Evolutionary conservation across 768 basidiomycete genomes (phyloP).

Genomic region (Suillus tomentosus): DNA sequence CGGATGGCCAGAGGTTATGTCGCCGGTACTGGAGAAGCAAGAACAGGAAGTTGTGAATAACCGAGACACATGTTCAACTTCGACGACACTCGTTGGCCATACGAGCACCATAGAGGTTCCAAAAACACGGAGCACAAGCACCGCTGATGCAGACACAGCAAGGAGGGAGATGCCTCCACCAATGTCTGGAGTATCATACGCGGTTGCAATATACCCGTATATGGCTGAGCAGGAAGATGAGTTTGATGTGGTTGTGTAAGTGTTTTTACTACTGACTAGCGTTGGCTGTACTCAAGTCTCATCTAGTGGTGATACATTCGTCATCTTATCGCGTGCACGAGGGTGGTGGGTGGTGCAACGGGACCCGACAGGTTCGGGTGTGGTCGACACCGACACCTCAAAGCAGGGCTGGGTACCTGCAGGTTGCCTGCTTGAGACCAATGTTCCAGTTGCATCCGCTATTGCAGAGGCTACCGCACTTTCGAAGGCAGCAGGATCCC

Average conservation of each 20-base stretch:
- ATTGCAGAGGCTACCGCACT: constrained; percentile 79
- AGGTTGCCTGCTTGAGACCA: constrained; percentile 92
- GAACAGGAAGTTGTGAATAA: constrained; percentile 45
- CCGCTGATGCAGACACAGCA: constrained; percentile 36
- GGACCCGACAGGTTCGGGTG: constrained; percentile 82
- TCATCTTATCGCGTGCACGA: constrained; percentile 90
- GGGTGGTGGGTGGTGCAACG: constrained; percentile 99
- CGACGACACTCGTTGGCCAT: constrained; percentile 35
- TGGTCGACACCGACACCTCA: constrained; percentile 71
- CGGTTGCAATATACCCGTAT: constrained; percentile 98
- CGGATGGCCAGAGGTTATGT: constrained; percentile 76
- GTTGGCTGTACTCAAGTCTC: constrained; percentile 12
- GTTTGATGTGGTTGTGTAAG: constrained; percentile 95
- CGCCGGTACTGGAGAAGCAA: constrained; percentile 54
- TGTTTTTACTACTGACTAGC: constrained; percentile 20
- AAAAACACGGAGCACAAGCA: constrained; percentile 23
- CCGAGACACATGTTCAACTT: constrained; percentile 35
- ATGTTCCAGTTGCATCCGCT: constrained; percentile 85
- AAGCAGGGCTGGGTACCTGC: constrained; percentile 98
- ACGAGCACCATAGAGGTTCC: constrained; percentile 32
- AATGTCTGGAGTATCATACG: constrained; percentile 76
- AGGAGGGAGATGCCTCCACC: constrained; percentile 46
- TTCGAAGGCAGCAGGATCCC: constrained; percentile 48
- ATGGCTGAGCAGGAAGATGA: constrained; percentile 99
- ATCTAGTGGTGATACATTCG: constrained; percentile 85